Base-by-base conservation (phyloP, 148 eudicot species). In the Amaranthus cruentus region DNA sequence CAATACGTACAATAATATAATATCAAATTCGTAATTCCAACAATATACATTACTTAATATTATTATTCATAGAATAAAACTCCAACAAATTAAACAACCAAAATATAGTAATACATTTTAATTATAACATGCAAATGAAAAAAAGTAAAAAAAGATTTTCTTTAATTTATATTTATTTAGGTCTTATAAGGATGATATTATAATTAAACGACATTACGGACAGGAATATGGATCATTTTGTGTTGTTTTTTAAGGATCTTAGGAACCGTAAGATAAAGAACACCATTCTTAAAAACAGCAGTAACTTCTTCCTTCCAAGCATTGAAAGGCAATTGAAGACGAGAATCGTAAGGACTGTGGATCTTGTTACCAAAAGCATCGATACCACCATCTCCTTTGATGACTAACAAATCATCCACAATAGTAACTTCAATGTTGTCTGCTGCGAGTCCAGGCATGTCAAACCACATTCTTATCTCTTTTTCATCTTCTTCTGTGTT, bases 311-410 rank as follows among this genome's bases (percentile, higher is more conserved):
- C 73, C 63, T 56, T 70, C 61, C 51, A 57, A 46, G 63, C 56
- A 53, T 70, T 70, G 4, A 7, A 6, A 0, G 73, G 73, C 4
- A 70, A 14, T 43, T 70, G 73, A 56, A 70, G 15, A 50, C 62
- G 44, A 4, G 50, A 47, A n/a, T 70, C 73, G 8, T 15, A 70
- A 21, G 70, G 70, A 21, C 73, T 70, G 3, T 44, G 57, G 8
- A 70, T 70, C 73, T 70, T 70, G 53, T 58, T 70, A 14, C 73
- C 73, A 9, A 56, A 70, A 4, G 62, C 51, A 58, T 70, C 73
- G 4, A 70, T 53, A n/a, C 62, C 62, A 1, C 53, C 63, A 9
- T 70, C 63, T 70, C 73, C 73, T 6, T n/a, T 70, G 4, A 70
- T 56, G 11, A 56, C 13, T 1, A 70, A 63, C 62, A 55, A 5